These are phyloP conservation scores for Psilocybe subaeruginosa DNA, from an alignment of 768 basidiomycete species.

Conservation along the genomic window DNA sequence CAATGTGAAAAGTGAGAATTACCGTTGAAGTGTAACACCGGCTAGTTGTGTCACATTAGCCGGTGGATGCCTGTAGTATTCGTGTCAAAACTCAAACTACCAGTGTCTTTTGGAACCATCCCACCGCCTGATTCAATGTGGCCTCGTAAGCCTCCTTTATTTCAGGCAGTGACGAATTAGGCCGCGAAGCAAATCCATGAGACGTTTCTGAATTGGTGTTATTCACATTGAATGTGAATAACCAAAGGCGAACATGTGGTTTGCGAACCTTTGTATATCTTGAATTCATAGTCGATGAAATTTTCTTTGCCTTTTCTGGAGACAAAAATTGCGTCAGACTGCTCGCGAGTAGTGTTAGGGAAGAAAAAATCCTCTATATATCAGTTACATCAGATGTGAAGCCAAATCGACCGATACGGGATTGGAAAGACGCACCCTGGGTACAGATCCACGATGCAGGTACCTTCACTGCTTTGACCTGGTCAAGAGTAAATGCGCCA, in stretches of 20 bases:
- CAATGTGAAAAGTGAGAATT: too few relatives aligned
- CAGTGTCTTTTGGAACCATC: slow-evolving; percentile 45
- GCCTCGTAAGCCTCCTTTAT: slow-evolving; percentile 44
- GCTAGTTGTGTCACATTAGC: too few relatives aligned
- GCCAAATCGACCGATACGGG: too few relatives aligned
- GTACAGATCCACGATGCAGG: slow-evolving; percentile 43
- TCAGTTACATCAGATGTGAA: background rate
- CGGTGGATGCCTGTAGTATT: too few relatives aligned
- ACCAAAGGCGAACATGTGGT: too few relatives aligned
- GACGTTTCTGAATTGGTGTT: slow-evolving; percentile 34
- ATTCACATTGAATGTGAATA: background rate
- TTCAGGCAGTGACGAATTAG: slow-evolving; percentile 38
- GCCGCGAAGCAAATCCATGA: slow-evolving; percentile 49
- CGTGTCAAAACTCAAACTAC: background rate
- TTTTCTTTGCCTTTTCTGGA: slow-evolving; percentile 36
- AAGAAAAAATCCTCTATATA: background rate
- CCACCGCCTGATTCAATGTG: slow-evolving; percentile 41
- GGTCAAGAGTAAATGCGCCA: slow-evolving; percentile 31
- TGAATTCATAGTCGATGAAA: slow-evolving; percentile 47
- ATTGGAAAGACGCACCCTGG: slow-evolving; percentile 33
- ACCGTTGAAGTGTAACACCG: too few relatives aligned
- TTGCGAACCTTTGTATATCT: slow-evolving; percentile 41
- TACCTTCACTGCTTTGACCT: slow-evolving; percentile 40
- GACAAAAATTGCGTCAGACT: slow-evolving; percentile 36
- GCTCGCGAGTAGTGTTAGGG: too few relatives aligned